Evolutionary conservation across 148 eudicot species (phyloP), one percentile per base, ranked within the genome.

Genomic region (Rhododendron molle): DNA sequence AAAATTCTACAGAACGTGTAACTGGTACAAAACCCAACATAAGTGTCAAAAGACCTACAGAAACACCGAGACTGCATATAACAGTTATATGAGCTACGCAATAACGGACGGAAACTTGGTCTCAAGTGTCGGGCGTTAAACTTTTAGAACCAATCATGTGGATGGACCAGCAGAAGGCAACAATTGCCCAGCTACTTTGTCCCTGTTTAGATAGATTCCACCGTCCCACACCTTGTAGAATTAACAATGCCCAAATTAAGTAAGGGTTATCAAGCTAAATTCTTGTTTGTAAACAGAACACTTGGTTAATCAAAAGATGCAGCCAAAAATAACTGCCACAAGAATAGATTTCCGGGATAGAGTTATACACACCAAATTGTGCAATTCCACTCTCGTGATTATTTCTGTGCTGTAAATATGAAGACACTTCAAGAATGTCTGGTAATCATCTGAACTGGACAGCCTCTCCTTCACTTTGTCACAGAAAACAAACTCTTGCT

Each of bases 361-460:
- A 34, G 32, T 52, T 0, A 16, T 44, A 85, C 98, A 76, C 91
- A 97, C 99, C 96, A 97, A 89, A 87, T 94, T 86, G 83, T 95
- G 96, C 86, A 97, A 84, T 90, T 97, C 98, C 77, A 86, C 90
- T 91, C 96, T 91, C 83, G 96, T 92, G 73, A 97, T 97, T 87
- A 97, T 97, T 86, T 97, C 98, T 21, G 94, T 95, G 92, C 96
- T 97, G 90, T 95, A 97, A 83, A 95, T 97, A 85, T 97, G 94
- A 84, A 97, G 96, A 92, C 98, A 97, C 90, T 94, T 97, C 91
- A 97, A 89, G 85, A 97, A 97, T 82, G 99, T 95, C 88, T 97
- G 99, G 88, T 95, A 95, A 92, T 93, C 96, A 89, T 88, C 96
- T 28, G 92, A 83, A 90, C 86, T 94, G 30, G 88, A 90, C 89